Conservation (phyloP, 2,329 filamentous ascomycete genomes). For the Colletotrichum graminicola region DNA sequence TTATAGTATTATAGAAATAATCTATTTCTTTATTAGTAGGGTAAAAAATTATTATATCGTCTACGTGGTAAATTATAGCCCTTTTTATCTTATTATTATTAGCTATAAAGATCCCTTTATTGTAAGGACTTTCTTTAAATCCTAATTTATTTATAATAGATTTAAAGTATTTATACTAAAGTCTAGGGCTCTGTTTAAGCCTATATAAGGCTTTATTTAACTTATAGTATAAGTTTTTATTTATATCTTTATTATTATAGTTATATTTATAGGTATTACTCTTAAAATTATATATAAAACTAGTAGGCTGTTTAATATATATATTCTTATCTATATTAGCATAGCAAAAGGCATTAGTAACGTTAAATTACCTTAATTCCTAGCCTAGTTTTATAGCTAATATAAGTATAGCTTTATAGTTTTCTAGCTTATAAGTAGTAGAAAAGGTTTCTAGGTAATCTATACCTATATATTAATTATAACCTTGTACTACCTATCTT, state of each 20-base stretch:
- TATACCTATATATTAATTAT: background rate
- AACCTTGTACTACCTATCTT: background rate
- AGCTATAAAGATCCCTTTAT: background rate
- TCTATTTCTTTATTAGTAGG: background rate
- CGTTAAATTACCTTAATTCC: background rate
- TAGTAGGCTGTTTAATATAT: background rate
- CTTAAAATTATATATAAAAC: background rate
- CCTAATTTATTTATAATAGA: background rate
- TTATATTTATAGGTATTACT: background rate
- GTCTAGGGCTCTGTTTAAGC: background rate
- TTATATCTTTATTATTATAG: background rate
- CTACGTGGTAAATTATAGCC: background rate
- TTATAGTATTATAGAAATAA: background rate
- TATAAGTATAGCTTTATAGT: background rate
- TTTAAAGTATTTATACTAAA: background rate
- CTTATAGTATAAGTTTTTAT: background rate
- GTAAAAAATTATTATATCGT: background rate
- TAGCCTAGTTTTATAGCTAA: background rate
- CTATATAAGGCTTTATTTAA: constrained; percentile 1
- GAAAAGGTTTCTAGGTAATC: background rate
- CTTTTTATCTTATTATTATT: background rate
- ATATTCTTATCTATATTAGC: background rate
- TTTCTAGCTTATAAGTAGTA: background rate
- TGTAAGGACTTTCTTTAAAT: background rate
- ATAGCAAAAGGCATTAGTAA: background rate